These are phyloP conservation scores for Alloascoidea hylecoeti DNA, from an alignment of 805 yeast genomes.

Conservation along the genomic window DNA sequence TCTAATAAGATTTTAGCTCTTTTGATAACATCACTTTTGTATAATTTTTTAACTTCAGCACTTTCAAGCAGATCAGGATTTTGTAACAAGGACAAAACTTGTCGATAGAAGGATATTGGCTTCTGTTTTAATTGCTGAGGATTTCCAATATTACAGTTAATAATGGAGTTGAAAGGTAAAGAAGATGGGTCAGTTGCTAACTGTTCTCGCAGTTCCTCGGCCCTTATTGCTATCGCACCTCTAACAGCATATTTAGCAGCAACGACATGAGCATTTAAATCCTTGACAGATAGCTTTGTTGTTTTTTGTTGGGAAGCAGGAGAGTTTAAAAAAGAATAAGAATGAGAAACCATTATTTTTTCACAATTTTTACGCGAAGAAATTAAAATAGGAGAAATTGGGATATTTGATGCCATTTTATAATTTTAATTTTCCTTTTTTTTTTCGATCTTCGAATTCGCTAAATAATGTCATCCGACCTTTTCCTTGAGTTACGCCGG, in stretches of 20 bases:
- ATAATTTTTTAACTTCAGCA: constrained; percentile 18
- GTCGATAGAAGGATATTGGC: constrained; percentile 89
- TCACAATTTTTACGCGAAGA: no score
- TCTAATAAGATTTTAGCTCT: constrained; percentile 53
- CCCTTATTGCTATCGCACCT: constrained; percentile 86
- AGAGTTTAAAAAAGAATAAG: no score
- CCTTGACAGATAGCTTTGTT: constrained; percentile 25
- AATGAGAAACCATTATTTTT: no score
- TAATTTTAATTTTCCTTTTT: no score
- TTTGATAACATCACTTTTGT: constrained; percentile 54
- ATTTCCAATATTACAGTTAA: constrained; percentile 91
- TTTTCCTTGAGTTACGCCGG: no score
- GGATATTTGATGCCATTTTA: no score
- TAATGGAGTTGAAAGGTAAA: constrained; percentile 63
- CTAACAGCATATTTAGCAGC: constrained; percentile 93
- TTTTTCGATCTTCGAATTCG: no score
- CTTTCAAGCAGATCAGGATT: constrained; percentile 53
- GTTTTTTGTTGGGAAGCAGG: no score
- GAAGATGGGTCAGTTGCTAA: constrained; percentile 41
- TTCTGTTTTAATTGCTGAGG: constrained; percentile 94
- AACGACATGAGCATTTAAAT: constrained; percentile 61
- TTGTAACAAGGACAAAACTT: constrained; percentile 75
- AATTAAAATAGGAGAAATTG: no score
- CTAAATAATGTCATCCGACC: no score
- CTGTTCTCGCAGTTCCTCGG: constrained; percentile 63